A percentile compares a stretch with the other conserved stretches of the same genome.
phyloP scores from a whole-genome alignment of 2,329 filamentous ascomycete genomes.

The Calonectria pauciramosa region DNA sequence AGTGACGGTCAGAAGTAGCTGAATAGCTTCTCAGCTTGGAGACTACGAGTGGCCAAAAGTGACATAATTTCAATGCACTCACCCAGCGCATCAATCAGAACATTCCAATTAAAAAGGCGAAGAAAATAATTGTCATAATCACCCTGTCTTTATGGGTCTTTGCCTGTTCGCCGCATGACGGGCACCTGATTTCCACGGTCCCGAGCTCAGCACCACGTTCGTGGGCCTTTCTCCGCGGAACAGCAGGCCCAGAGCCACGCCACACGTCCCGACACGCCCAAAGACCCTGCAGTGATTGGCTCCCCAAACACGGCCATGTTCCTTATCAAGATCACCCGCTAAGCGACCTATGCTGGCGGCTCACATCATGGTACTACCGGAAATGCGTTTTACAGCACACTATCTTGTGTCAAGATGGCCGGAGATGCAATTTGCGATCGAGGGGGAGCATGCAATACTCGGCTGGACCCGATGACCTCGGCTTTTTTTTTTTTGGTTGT shows the following conservation, averaged over 20 bases:
- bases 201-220: slow-evolving; percentile 24
- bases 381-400: slow-evolving; percentile 40
- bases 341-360: slow-evolving; percentile 19
- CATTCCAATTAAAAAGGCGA: background rate
- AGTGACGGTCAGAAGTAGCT: no score
- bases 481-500: background rate
- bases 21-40: background rate
- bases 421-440: slow-evolving; percentile 44
- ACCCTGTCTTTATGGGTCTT: slow-evolving; percentile 27
- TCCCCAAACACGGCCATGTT: slow-evolving; percentile 10
- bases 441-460: slow-evolving; percentile 30
- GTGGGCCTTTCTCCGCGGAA: slow-evolving; percentile 43
- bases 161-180: slow-evolving; percentile 41
- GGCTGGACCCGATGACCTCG: slow-evolving; percentile 18
- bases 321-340: slow-evolving; percentile 42
- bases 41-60: background rate
- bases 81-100: background rate
- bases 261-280: background rate
- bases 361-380: slow-evolving; percentile 32
- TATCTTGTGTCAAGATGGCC: slow-evolving; percentile 19
- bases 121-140: slow-evolving; percentile 25
- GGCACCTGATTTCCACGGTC: slow-evolving; percentile 29
- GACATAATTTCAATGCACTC: background rate
- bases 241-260: slow-evolving; percentile 1
- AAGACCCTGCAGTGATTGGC: slow-evolving; percentile 35